Base-by-base conservation (phyloP, 148 eudicot genomes). In the Rhododendron kiyosumense region DNA sequence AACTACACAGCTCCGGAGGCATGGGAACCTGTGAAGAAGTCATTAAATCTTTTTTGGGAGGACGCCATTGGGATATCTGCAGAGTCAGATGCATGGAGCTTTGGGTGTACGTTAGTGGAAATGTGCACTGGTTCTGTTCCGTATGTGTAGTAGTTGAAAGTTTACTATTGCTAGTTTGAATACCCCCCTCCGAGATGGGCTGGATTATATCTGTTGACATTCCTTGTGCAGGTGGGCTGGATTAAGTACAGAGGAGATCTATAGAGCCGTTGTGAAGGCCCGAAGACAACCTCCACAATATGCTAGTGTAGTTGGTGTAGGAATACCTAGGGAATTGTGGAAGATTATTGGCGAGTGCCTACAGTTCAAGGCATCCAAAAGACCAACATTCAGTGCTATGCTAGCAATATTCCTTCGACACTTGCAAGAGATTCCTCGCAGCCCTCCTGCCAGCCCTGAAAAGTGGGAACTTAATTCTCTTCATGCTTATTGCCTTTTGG, bases 1-100 rank as follows among this genome's bases (percentile, higher is more conserved):
- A 94, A 94, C 87, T 93, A 96, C 90, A 95, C 98, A 61, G 99
- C 99, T 85, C 99, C 99, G 12, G 99, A 96, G 90, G 98, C 98
- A 22, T 96, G 99, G 99, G 99, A 96, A 88, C 99, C 99, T 81
- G 96, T 92, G 54, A 93, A 92, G 89, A 96, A 95, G 88, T 91
- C 99, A n/a, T 87, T 95, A 81, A 94, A 94, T 88, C 87, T 92
- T 82, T 96, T 96, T 76, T 92, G 99, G 98, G 99, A 96, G 49
- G 97, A 93, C 63, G 96, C 95, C 75, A 93, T 96, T 82, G 98
- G 99, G 83, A 96, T 96, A 85, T 96, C 99, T 61, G 88, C 92
- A 30, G 99, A 96, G 87, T 96, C 98, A 36, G 99, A 96, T 94
- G 98, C 99, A 65, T 96, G 99, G 99, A 96, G 99, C 89, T 96